phyloP scores from a whole-genome alignment of 2,329 filamentous ascomycete genomes.

The Colletotrichum agaves region DNA sequence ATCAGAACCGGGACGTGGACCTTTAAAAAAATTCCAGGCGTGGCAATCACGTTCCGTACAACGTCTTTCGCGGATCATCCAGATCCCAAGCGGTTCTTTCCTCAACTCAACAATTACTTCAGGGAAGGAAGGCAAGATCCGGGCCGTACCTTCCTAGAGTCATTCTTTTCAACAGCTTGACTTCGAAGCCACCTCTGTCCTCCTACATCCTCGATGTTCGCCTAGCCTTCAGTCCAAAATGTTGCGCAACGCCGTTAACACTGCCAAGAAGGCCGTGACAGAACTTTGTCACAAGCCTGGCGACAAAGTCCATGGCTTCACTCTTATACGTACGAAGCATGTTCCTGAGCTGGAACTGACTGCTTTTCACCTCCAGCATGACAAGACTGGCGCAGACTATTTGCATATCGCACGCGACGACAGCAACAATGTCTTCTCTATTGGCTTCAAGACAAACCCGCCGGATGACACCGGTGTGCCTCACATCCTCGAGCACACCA shows the following conservation, averaged over 20 bases:
- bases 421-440: slow-evolving; percentile 99
- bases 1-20: background rate
- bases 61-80: background rate
- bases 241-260: slow-evolving; percentile 61
- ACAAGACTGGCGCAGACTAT: slow-evolving; percentile 96
- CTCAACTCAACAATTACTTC: background rate
- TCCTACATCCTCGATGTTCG: background rate
- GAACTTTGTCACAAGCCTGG: slow-evolving; percentile 80
- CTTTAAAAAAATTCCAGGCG: slow-evolving; percentile 23
- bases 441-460: slow-evolving; percentile 99
- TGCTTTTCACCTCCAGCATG: slow-evolving; percentile 88
- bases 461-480: slow-evolving; percentile 96
- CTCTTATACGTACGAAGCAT: slow-evolving; percentile 86
- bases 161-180: background rate
- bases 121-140: background rate
- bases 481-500: slow-evolving; percentile 98
- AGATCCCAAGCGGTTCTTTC: slow-evolving; percentile 21
- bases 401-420: slow-evolving; percentile 95
- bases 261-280: slow-evolving; percentile 73
- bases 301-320: slow-evolving; percentile 93
- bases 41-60: background rate
- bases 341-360: slow-evolving; percentile 94
- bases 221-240: slow-evolving; percentile 45
- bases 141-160: background rate
- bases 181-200: background rate